Evolutionary conservation across 2,329 filamentous ascomycete genomes (phyloP).

Genomic region (Sarocladiaceae sp.): DNA sequence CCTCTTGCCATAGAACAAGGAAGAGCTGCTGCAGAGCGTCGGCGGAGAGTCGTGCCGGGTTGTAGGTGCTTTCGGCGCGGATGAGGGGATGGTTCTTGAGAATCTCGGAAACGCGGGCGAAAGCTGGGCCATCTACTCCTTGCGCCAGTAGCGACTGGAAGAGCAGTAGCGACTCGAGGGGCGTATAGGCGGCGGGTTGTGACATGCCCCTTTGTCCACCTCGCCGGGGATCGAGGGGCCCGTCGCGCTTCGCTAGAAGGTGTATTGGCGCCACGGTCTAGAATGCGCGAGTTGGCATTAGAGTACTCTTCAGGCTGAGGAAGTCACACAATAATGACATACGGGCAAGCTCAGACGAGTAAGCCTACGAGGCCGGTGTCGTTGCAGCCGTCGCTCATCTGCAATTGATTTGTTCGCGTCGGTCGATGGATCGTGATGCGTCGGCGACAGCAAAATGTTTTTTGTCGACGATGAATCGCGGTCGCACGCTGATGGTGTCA

Average conservation of each 20-base stretch:
- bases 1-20: constrained; percentile 67
- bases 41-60: constrained; percentile 66
- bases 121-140: constrained; percentile 59
- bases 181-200: constrained; percentile 59
- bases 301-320: not conserved
- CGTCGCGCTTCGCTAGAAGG: constrained; percentile 44
- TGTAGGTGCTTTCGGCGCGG: constrained; percentile 62
- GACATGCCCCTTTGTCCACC: constrained; percentile 51
- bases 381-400: constrained; percentile 1
- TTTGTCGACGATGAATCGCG: not conserved
- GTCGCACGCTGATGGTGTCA: not conserved
- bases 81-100: constrained; percentile 70
- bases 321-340: not conserved
- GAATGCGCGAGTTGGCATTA: not conserved
- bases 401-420: not conserved
- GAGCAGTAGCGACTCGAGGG: constrained; percentile 78
- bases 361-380: not conserved
- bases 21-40: constrained; percentile 77
- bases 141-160: constrained; percentile 71
- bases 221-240: constrained; percentile 50
- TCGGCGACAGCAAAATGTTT: constrained; percentile 1
- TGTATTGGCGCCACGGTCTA: constrained; percentile 50
- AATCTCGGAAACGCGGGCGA: constrained; percentile 65
- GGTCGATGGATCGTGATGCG: not conserved
- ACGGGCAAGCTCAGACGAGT: constrained; percentile 5